These are phyloP conservation scores for Aspergillus bertholletiae DNA, from an alignment of 495 filamentous ascomycete species.

Conservation along the genomic window DNA sequence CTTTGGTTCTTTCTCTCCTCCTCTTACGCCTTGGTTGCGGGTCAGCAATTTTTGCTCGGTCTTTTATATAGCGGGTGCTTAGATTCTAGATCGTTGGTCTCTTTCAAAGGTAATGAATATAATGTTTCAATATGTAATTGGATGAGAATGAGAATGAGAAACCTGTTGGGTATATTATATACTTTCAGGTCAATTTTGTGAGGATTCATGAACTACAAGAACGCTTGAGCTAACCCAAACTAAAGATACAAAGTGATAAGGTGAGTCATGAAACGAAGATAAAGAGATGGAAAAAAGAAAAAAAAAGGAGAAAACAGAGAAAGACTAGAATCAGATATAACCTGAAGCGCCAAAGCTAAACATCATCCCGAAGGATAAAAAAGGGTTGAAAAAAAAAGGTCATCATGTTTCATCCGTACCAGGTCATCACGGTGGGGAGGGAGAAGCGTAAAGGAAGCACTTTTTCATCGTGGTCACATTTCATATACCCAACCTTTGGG, in stretches of 20 bases:
- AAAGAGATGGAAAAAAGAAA: slow-evolving; percentile 2
- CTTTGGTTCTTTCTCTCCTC: no score
- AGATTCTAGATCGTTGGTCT: not conserved
- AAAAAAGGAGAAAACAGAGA: slow-evolving; percentile 2
- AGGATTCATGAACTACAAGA: not conserved
- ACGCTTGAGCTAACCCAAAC: not conserved
- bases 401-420: not conserved
- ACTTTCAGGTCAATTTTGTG: not conserved
- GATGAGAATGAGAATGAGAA: not conserved
- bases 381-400: not conserved
- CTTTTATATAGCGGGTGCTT: not conserved
- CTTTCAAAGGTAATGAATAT: not conserved
- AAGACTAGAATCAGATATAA: not conserved
- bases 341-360: not conserved
- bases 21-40: no score
- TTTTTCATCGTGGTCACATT: not conserved
- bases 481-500: not conserved
- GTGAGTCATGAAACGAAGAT: no score
- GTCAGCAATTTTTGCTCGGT: not conserved
- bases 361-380: not conserved
- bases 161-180: no score
- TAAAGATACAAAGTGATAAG: no score
- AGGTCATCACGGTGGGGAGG: no score
- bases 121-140: not conserved
- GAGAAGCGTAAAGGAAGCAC: not conserved